These are phyloP conservation scores for Nicotiana paniculata DNA, from an alignment of 257 asterid species.

Conservation along the genomic window DNA sequence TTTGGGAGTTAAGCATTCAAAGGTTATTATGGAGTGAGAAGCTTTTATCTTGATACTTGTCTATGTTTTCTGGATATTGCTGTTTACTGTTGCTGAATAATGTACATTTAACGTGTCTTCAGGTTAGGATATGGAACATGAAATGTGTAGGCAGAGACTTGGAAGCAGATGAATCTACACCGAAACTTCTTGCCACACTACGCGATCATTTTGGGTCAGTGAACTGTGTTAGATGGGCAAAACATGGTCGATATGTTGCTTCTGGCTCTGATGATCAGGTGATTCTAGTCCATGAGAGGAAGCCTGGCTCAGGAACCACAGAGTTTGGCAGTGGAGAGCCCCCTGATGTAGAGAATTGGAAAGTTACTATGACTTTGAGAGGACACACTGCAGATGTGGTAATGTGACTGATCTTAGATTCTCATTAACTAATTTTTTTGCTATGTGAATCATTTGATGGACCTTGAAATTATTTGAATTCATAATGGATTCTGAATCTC, in stretches of 20 bases:
- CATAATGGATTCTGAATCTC: neutral
- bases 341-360: conserved; percentile 97
- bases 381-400: conserved; percentile 99
- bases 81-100: neutral
- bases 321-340: conserved; percentile 99
- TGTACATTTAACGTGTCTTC: conserved; percentile 11
- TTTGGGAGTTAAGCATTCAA: neutral
- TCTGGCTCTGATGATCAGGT: conserved; percentile 99
- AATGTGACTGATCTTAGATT: conserved; percentile 21
- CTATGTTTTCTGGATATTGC: neutral
- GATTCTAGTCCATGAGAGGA: conserved; percentile 88
- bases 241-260: conserved; percentile 87
- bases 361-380: conserved; percentile 85
- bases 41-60: neutral
- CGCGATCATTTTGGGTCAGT: conserved; percentile 98
- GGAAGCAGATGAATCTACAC: conserved; percentile 46
- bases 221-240: conserved; percentile 99
- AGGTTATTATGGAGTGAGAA: neutral
- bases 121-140: conserved; percentile 99
- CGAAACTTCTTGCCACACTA: conserved; percentile 81
- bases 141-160: conserved; percentile 65
- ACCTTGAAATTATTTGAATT: neutral
- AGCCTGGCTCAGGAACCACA: conserved; percentile 93
- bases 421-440: neutral
- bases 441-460: neutral